phyloP scores from a whole-genome alignment of 1,139 yeast genomes.

The Wickerhamomyces sp. region DNA sequence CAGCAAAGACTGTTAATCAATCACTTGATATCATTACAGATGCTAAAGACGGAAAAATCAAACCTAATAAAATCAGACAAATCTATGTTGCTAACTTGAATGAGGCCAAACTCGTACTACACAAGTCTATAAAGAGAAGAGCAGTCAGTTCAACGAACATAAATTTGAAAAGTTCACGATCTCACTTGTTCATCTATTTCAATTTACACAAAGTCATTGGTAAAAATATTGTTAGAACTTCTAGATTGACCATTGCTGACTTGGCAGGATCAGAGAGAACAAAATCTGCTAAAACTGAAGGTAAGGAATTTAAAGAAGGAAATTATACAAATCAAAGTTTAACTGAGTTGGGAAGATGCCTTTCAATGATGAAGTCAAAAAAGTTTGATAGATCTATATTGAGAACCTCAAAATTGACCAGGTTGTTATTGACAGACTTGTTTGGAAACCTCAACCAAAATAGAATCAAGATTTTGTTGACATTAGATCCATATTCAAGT shows the following conservation, averaged over 20 bases:
- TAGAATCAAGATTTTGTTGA: conserved; percentile 37
- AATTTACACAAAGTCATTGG: conserved; percentile 25
- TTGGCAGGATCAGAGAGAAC: conserved; percentile 47
- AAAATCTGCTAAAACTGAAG: conserved; percentile 38
- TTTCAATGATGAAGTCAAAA: conserved; percentile 31
- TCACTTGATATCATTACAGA: conserved; percentile 32
- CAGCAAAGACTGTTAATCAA: conserved; percentile 25
- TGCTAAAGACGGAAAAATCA: conserved; percentile 31
- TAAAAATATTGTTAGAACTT: conserved; percentile 15
- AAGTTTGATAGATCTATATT: conserved; percentile 33
- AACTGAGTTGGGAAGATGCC: conserved; percentile 43
- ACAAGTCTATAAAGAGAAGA: conserved; percentile 23
- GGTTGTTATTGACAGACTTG: conserved; percentile 41
- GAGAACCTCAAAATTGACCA: conserved; percentile 43
- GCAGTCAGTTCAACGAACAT: conserved; percentile 21
- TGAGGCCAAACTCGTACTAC: conserved; percentile 25
- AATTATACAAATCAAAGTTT: conserved; percentile 40
- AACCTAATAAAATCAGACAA: conserved; percentile 33
- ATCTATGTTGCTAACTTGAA: conserved; percentile 25
- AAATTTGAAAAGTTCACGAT: conserved; percentile 26
- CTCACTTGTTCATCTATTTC: conserved; percentile 35
- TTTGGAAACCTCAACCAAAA: conserved; percentile 27
- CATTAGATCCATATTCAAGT: conserved; percentile 52
- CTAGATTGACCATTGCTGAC: conserved; percentile 42
- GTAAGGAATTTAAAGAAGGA: conserved; percentile 39